Percentiles rank a stretch among this genome's conserved stretches.
These are phyloP conservation scores for Cercospora zeae-maydis DNA, from an alignment of 2,329 filamentous ascomycete species.

Conservation along the genomic window DNA sequence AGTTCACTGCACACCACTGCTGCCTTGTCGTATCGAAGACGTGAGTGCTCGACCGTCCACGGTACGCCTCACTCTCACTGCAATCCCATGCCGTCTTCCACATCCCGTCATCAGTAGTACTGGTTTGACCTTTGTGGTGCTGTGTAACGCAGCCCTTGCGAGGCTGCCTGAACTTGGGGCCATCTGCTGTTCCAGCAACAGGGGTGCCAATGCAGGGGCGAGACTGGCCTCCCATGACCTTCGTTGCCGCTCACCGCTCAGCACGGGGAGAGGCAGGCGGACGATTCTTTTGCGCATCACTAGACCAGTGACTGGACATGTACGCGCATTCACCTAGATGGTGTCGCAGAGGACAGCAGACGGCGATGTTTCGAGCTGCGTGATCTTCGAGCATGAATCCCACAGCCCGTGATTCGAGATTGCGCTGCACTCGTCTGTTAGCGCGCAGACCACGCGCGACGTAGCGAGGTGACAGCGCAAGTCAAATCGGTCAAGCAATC, in stretches of 20 bases:
- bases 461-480: not conserved
- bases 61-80: not conserved
- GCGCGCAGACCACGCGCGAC: not conserved
- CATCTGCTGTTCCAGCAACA: not conserved
- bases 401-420: not conserved
- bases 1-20: not conserved
- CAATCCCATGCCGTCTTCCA: not conserved
- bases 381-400: not conserved
- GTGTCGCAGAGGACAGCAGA: not conserved
- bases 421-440: not conserved
- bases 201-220: not conserved
- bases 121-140: not conserved
- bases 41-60: not conserved
- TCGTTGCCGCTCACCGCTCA: not conserved
- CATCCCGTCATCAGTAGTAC: not conserved
- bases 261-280: not conserved
- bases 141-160: not conserved
- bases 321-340: not conserved
- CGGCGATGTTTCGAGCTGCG: not conserved
- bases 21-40: not conserved
- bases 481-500: not conserved
- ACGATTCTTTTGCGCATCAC: not conserved
- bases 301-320: not conserved
- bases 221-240: not conserved
- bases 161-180: not conserved